Conservation (phyloP, 306 rosid genomes). For the Alnus rubra region DNA sequence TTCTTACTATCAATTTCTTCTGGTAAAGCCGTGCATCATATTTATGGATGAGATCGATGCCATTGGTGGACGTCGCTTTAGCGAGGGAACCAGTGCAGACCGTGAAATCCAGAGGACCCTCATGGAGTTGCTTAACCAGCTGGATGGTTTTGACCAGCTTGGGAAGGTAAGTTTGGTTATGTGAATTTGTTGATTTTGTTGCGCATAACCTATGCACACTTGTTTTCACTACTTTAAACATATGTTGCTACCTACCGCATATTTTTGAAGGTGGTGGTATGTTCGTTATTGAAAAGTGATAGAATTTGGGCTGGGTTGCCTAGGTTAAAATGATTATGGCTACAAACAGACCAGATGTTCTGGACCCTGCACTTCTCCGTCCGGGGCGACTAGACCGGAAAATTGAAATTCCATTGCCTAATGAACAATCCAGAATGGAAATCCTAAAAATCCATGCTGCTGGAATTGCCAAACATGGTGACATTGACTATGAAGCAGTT, state of each 20-base stretch:
- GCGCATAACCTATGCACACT: neutral
- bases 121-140: slow-evolving; percentile 67
- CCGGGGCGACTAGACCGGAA: slow-evolving; percentile 61
- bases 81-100: slow-evolving; percentile 66
- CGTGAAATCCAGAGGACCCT: slow-evolving; percentile 64
- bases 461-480: slow-evolving; percentile 65
- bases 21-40: slow-evolving; percentile 55
- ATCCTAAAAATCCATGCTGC: slow-evolving; percentile 65
- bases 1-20: slow-evolving; percentile 12
- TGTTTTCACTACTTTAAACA: neutral
- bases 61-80: slow-evolving; percentile 66
- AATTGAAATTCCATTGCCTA: slow-evolving; percentile 65
- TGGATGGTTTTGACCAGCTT: slow-evolving; percentile 65
- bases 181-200: neutral
- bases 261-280: neutral
- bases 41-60: slow-evolving; percentile 72
- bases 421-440: slow-evolving; percentile 61
- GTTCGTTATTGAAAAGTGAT: neutral
- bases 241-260: neutral
- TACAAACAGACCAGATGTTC: slow-evolving; percentile 58
- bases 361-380: slow-evolving; percentile 68
- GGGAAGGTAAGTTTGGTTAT: slow-evolving; percentile 43
- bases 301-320: neutral
- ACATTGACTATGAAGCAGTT: slow-evolving; percentile 61
- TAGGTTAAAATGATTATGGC: slow-evolving; percentile 72